These are phyloP conservation scores for Agaricus subrufescens DNA, from an alignment of 768 basidiomycete genomes.

Conservation along the genomic window DNA sequence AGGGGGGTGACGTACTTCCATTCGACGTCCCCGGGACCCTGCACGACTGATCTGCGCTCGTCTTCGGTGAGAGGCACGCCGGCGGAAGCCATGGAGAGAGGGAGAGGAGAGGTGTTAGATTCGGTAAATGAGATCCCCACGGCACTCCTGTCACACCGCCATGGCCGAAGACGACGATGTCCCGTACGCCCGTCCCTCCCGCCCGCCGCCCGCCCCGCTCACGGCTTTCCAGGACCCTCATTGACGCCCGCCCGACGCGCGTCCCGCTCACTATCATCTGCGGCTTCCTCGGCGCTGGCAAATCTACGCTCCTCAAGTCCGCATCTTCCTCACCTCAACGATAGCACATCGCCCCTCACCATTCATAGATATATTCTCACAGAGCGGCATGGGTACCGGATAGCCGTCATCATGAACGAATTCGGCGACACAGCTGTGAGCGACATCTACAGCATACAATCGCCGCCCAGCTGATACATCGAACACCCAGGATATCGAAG, in stretches of 20 bases:
- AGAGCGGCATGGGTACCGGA: constrained; percentile 89
- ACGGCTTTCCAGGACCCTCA: constrained; percentile 10
- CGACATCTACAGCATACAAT: constrained; percentile 11
- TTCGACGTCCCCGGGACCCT: constrained; percentile 79
- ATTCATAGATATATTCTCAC: constrained; percentile 74
- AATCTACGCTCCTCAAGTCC: constrained; percentile 85
- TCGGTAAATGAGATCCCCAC: constrained; percentile 8
- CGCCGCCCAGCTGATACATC: constrained; percentile 11
- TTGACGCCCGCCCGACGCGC: constrained; percentile 14
- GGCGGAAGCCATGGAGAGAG: constrained; percentile 3
- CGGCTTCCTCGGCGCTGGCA: constrained; percentile 93
- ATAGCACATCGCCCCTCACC: not conserved
- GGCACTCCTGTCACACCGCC: constrained; percentile 5
- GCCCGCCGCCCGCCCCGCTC: not conserved
- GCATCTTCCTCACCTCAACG: constrained; percentile 15
- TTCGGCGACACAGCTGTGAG: constrained; percentile 92
- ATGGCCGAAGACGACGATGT: constrained; percentile 51
- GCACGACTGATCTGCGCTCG: constrained; percentile 56
- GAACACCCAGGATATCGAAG: constrained; percentile 76
- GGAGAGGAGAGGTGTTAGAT: not conserved
- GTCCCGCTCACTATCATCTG: constrained; percentile 93
- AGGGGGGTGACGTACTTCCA: constrained; percentile 57
- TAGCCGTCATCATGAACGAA: constrained; percentile 98
- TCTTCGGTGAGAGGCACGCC: constrained; percentile 26
- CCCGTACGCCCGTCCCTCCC: constrained; percentile 40